A percentile compares a stretch with the other conserved stretches of the same genome.
These are phyloP conservation scores for Mycena pura DNA, from an alignment of 768 basidiomycete genomes.

Conservation along the genomic window DNA sequence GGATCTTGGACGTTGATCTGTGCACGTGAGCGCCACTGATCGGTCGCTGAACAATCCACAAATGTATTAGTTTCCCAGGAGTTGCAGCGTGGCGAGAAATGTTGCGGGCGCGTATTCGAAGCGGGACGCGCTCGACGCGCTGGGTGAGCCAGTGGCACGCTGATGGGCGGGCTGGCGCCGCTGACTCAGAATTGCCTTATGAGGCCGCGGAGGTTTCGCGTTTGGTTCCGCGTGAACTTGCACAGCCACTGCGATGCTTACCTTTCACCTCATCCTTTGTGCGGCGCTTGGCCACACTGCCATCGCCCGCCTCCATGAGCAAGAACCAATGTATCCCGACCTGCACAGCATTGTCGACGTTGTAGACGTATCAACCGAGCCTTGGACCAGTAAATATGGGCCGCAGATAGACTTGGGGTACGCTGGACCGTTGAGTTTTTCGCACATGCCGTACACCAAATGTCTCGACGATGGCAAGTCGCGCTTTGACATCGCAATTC, in stretches of 20 bases:
- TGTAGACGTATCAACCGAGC: slow-evolving; percentile 30
- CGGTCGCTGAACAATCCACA: no score
- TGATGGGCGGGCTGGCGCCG: no score
- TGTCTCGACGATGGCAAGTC: slow-evolving; percentile 27
- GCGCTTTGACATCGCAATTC: slow-evolving; percentile 61
- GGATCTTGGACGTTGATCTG: no score
- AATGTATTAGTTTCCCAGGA: no score
- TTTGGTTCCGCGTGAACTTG: neutral
- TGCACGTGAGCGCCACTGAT: no score
- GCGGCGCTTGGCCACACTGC: neutral
- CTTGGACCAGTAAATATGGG: slow-evolving; percentile 64
- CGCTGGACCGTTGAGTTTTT: slow-evolving; percentile 69
- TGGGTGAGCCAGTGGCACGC: no score
- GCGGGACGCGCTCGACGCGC: no score
- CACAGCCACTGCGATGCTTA: neutral
- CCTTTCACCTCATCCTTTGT: neutral
- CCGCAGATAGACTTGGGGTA: slow-evolving; percentile 61
- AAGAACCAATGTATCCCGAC: neutral
- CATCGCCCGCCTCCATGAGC: neutral
- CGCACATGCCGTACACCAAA: slow-evolving; percentile 63
- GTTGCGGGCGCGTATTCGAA: no score
- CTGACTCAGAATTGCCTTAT: no score
- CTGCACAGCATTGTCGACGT: slow-evolving; percentile 7
- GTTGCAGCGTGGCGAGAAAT: no score
- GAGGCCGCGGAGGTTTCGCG: neutral